Percentiles rank a stretch among this genome's conserved stretches.
These are phyloP conservation scores for Trichothecium roseum DNA, from an alignment of 2,329 filamentous ascomycete species.

Conservation along the genomic window DNA sequence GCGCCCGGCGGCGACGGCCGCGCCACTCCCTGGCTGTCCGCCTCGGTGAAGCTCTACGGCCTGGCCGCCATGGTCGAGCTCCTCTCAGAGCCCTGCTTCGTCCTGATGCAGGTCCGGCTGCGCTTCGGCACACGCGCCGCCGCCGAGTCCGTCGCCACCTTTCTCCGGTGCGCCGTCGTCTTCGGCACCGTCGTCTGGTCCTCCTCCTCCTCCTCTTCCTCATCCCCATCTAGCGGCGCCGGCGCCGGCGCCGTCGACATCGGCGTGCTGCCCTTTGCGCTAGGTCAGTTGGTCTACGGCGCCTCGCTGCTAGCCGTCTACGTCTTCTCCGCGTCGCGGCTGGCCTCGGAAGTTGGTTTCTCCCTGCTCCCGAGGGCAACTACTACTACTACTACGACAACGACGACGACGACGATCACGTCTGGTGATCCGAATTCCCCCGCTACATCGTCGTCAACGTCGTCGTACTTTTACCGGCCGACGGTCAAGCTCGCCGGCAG, in stretches of 20 bases:
- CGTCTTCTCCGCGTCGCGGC: constrained; percentile 42
- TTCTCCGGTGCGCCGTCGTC: constrained; percentile 65
- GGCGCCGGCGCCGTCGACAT: constrained; percentile 37
- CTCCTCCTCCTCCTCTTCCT: constrained; percentile 23
- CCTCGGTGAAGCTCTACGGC: constrained; percentile 43
- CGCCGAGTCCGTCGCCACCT: constrained; percentile 75
- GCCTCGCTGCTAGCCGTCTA: constrained; percentile 61
- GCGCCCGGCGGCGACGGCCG: constrained; percentile 36
- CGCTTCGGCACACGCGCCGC: constrained; percentile 70
- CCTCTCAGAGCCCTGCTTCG: constrained; percentile 78
- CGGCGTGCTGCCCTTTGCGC: constrained; percentile 79
- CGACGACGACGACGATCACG: background rate
- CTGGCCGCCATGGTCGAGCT: constrained; percentile 60
- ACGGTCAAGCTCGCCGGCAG: constrained; percentile 67
- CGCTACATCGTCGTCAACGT: constrained; percentile 38
- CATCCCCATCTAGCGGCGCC: no score
- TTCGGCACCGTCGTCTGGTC: constrained; percentile 61
- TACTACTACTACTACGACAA: background rate
- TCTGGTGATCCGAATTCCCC: no score
- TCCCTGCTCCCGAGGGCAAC: constrained; percentile 50
- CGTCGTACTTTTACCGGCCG: constrained; percentile 55
- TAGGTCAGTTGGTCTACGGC: constrained; percentile 76
- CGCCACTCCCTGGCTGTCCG: constrained; percentile 54
- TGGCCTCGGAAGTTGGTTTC: constrained; percentile 51
- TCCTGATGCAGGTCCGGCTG: constrained; percentile 72